phyloP scores from a whole-genome alignment of 306 rosid species.

The Citrullus mucosospermus region DNA sequence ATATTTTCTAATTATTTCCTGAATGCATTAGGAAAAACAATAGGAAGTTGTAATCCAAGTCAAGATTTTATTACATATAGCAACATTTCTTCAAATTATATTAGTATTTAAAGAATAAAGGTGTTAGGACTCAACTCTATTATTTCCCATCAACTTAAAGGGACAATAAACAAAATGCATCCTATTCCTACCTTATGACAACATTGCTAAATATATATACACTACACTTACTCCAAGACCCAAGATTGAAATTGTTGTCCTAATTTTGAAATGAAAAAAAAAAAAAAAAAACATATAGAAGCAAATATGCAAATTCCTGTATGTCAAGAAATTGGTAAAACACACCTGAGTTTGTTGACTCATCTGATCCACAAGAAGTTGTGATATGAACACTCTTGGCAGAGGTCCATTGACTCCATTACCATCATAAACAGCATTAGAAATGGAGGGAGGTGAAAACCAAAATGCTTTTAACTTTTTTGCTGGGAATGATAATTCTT shows the following conservation, averaged over 20 bases:
- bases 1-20: slow-evolving; percentile 71
- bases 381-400: slow-evolving; percentile 84
- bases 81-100: not conserved
- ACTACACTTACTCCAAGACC: not conserved
- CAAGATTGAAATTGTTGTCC: too few relatives aligned
- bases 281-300: not conserved
- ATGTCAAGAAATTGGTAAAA: not conserved
- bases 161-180: not conserved
- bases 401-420: slow-evolving; percentile 60
- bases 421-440: slow-evolving; percentile 18
- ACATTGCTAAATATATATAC: not conserved
- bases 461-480: slow-evolving; percentile 81
- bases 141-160: not conserved
- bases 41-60: not conserved
- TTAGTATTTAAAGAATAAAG: not conserved
- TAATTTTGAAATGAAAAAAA: not conserved
- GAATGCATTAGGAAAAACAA: slow-evolving; percentile 3
- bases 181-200: not conserved
- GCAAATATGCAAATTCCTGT: not conserved
- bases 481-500: slow-evolving; percentile 67
- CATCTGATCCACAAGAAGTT: slow-evolving; percentile 83
- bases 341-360: slow-evolving; percentile 72
- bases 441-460: slow-evolving; percentile 76
- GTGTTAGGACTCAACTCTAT: not conserved
- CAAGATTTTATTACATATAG: not conserved